These are phyloP conservation scores for Lactarius sanguifluus DNA, from an alignment of 768 basidiomycete species.

Conservation along the genomic window DNA sequence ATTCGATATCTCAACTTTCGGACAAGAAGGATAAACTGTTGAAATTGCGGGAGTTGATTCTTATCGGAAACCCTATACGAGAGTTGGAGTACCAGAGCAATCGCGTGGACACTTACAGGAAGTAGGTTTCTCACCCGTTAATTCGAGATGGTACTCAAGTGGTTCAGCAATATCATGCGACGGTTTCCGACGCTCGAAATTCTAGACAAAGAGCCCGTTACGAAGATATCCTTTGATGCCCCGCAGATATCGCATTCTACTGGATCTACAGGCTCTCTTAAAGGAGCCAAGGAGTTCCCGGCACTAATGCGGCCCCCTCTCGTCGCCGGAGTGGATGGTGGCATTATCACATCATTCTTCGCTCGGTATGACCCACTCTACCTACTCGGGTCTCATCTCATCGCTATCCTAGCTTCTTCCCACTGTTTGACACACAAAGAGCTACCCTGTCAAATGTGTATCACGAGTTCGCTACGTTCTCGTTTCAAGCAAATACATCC, in stretches of 20 bases:
- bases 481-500: conserved; percentile 80
- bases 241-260: conserved; percentile 52
- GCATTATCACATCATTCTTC: conserved; percentile 73
- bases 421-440: conserved; percentile 77
- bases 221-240: conserved; percentile 77
- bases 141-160: conserved; percentile 13
- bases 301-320: conserved; percentile 70
- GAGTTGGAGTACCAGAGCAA: conserved; percentile 57
- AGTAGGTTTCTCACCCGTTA: conserved; percentile 43
- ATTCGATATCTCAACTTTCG: conserved; percentile 60
- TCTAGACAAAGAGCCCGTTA: conserved; percentile 79
- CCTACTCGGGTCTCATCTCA: not conserved
- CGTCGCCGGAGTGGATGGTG: conserved; percentile 68
- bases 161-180: conserved; percentile 68
- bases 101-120: conserved; percentile 62
- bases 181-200: conserved; percentile 82
- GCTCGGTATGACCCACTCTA: conserved; percentile 51
- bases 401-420: conserved; percentile 66
- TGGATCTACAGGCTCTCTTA: conserved; percentile 40
- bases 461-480: conserved; percentile 86
- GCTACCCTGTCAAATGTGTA: conserved; percentile 68
- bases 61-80: conserved; percentile 74
- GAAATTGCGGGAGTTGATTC: conserved; percentile 68
- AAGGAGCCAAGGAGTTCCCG: conserved; percentile 75
- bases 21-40: conserved; percentile 58